phyloP scores from a whole-genome alignment of 768 basidiomycete species.

The Leccinum pellstonianum region DNA sequence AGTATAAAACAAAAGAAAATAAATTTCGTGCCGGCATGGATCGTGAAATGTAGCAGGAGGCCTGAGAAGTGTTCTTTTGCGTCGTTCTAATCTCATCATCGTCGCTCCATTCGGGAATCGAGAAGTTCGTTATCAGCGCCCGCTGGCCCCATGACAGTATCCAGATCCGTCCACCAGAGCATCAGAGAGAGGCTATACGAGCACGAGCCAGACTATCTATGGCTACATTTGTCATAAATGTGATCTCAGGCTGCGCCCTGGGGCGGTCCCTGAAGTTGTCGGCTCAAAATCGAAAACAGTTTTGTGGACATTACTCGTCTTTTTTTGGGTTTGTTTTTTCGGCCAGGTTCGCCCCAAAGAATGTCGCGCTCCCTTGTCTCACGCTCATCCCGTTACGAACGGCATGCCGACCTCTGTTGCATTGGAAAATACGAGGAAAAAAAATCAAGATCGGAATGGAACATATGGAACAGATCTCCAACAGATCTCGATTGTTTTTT shows the following conservation, averaged over 20 bases:
- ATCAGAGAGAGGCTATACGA: conserved; percentile 7
- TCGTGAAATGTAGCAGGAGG: not conserved
- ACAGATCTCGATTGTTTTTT: not conserved
- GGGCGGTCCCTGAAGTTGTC: not conserved
- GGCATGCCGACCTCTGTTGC: not conserved
- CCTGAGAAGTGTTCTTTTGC: not conserved
- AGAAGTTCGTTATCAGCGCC: conserved; percentile 2
- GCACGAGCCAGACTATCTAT: not conserved
- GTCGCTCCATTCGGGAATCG: conserved; percentile 3
- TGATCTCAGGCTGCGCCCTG: not conserved
- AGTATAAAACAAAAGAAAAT: not conserved
- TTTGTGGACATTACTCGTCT: not conserved
- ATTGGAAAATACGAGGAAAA: not conserved
- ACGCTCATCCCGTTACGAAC: conserved; percentile 14
- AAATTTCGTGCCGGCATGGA: conserved; percentile 4
- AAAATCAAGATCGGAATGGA: conserved; percentile 9
- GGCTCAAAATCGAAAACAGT: not conserved
- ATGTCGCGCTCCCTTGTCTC: conserved; percentile 6
- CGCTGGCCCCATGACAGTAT: not conserved
- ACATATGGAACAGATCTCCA: conserved; percentile 1
- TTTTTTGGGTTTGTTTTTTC: not conserved
- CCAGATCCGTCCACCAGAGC: not conserved
- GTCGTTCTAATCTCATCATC: conserved; percentile 18
- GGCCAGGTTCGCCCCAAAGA: not conserved
- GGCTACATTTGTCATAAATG: not conserved